Evolutionary conservation across 176 grass and related monocot species (phyloP).

Genomic region (Oropetium thomaeum): DNA sequence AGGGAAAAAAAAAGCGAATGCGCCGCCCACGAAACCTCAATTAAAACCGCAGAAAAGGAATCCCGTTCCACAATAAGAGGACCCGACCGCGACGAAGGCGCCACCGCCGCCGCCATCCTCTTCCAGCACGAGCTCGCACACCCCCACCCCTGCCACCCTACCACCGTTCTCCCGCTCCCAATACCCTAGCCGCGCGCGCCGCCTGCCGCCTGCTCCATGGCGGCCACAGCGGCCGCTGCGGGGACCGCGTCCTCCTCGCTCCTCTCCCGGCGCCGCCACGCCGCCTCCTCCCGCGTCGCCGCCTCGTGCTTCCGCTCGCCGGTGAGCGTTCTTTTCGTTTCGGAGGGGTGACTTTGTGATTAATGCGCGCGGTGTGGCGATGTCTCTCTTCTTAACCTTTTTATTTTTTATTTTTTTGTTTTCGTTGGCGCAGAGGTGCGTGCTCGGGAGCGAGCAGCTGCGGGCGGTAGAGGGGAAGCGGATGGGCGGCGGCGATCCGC

Average conservation of each 20-base stretch:
- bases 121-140: not conserved
- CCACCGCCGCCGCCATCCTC: conserved; percentile 7
- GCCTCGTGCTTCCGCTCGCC: conserved; percentile 39
- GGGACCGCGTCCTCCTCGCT: conserved; percentile 28
- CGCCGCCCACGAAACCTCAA: not conserved
- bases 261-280: conserved; percentile 20
- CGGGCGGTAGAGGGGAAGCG: conserved; percentile 21
- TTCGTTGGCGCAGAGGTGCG: conserved; percentile 28
- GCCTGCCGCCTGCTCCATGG: conserved; percentile 27
- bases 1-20: not conserved
- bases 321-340: conserved; percentile 20
- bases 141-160: not conserved
- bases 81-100: not conserved
- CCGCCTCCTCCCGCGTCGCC: conserved; percentile 10
- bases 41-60: conserved; percentile 2
- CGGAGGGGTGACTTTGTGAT: not conserved
- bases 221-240: conserved; percentile 36
- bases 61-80: not conserved
- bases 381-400: not conserved
- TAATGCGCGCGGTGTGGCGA: not conserved
- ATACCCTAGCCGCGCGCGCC: conserved; percentile 21
- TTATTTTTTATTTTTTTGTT: too few relatives aligned
- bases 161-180: not conserved
- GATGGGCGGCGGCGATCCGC: not conserved
- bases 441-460: conserved; percentile 47